Evolutionary conservation across 2,329 filamentous ascomycete genomes (phyloP).

Genomic region (Aspergillus sp.): DNA sequence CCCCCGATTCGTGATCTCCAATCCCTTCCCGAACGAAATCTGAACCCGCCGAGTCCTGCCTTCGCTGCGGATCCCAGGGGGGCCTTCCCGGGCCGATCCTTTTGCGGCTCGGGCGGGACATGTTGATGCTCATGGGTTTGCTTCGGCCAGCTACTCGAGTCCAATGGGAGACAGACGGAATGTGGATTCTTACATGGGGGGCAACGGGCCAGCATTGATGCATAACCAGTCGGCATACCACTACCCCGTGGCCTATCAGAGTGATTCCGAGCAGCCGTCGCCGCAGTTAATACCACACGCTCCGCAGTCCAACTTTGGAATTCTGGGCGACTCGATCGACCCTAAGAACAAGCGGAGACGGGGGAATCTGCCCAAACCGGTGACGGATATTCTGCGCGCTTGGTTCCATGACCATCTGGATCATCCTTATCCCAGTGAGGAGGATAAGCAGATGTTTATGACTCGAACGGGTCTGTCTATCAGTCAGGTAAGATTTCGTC

Average conservation of each 20-base stretch:
- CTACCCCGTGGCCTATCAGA: slow-evolving; percentile 24
- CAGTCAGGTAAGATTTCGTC: slow-evolving; percentile 47
- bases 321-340: slow-evolving; percentile 33
- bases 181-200: slow-evolving; percentile 15
- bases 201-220: slow-evolving; percentile 15
- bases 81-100: slow-evolving; percentile 21
- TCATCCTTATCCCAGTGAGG: slow-evolving; percentile 82
- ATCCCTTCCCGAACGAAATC: slow-evolving; percentile 24
- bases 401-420: slow-evolving; percentile 77
- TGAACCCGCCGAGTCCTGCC: slow-evolving; percentile 15
- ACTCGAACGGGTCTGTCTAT: slow-evolving; percentile 71
- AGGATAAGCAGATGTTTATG: slow-evolving; percentile 81
- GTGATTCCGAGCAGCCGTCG: slow-evolving; percentile 29
- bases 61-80: slow-evolving; percentile 20
- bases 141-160: background rate
- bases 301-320: slow-evolving; percentile 33
- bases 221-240: slow-evolving; percentile 24
- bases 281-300: slow-evolving; percentile 22
- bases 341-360: slow-evolving; percentile 54
- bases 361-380: slow-evolving; percentile 86
- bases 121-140: background rate
- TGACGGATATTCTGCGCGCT: slow-evolving; percentile 71
- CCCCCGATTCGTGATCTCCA: slow-evolving; percentile 34
- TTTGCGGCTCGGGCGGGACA: slow-evolving; percentile 15
- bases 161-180: slow-evolving; percentile 19